A percentile compares a stretch with the other conserved stretches of the same genome.
Evolutionary conservation across 1,284 basidiomycete species (phyloP).

Genomic region (Moniliophthora roreri): DNA sequence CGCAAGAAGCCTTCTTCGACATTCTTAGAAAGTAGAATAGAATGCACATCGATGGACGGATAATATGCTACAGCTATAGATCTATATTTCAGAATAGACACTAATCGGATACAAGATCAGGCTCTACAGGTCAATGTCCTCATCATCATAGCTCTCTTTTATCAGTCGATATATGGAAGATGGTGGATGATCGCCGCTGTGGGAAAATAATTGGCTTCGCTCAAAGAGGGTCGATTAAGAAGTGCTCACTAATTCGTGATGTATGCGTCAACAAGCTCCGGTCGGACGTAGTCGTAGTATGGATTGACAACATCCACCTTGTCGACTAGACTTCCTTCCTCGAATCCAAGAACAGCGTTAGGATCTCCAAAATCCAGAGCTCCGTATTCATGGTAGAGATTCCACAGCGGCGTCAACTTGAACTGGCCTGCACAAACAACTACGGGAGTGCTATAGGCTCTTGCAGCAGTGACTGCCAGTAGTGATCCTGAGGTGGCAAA

Average conservation of each 20-base stretch:
- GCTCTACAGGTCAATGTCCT: slow-evolving; percentile 72
- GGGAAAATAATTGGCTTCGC: slow-evolving; percentile 15
- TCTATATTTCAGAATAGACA: slow-evolving; percentile 10
- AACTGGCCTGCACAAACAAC: slow-evolving; percentile 95
- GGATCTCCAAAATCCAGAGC: slow-evolving; percentile 90
- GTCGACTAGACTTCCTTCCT: slow-evolving; percentile 74
- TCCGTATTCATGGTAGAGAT: slow-evolving; percentile 84
- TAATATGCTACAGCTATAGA: slow-evolving; percentile 16
- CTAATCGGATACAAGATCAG: slow-evolving; percentile 3
- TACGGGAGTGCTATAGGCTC: slow-evolving; percentile 89
- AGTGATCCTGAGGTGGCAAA: slow-evolving; percentile 87
- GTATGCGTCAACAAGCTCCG: slow-evolving; percentile 90
- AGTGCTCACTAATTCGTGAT: slow-evolving; percentile 94
- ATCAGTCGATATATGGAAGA: slow-evolving; percentile 88
- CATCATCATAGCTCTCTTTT: slow-evolving; percentile 92
- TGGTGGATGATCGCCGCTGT: slow-evolving; percentile 88
- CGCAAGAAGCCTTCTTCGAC: slow-evolving; percentile 90
- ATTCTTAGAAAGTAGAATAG: slow-evolving; percentile 48
- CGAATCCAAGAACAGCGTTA: slow-evolving; percentile 78
- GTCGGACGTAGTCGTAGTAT: slow-evolving; percentile 92
- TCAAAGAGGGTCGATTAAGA: no score
- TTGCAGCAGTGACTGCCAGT: slow-evolving; percentile 87
- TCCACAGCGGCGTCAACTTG: slow-evolving; percentile 95
- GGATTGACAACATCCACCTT: slow-evolving; percentile 91
- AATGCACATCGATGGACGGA: neutral